A percentile compares a stretch with the other conserved stretches of the same genome.
Conservation (phyloP, 805 yeast species). For the Limtongozyma cylindracea region DNA sequence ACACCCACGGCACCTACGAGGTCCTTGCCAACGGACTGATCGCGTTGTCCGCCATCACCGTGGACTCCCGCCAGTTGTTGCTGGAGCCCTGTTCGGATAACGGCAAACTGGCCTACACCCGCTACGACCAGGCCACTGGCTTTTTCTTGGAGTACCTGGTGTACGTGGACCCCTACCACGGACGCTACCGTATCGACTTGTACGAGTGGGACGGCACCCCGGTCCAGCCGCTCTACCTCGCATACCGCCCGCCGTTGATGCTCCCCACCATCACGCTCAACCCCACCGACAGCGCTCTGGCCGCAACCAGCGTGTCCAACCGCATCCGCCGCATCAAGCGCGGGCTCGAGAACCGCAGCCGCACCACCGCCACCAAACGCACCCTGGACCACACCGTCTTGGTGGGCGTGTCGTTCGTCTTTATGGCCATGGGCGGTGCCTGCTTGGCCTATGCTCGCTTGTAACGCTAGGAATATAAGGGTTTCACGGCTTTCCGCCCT, state of each 20-base stretch:
- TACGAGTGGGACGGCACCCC: conserved; percentile 59
- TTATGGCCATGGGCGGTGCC: conserved; percentile 15
- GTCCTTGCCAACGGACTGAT: conserved; percentile 40
- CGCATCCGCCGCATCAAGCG: conserved; percentile 34
- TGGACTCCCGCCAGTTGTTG: conserved; percentile 82
- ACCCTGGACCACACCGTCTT: conserved; percentile 10
- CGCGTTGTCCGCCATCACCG: conserved; percentile 43
- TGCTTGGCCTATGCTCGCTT: conserved; percentile 9
- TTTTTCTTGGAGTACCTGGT: conserved; percentile 31
- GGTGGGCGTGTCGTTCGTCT: conserved; percentile 28
- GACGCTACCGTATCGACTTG: conserved; percentile 51
- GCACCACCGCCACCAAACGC: conserved; percentile 46
- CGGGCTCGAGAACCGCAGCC: conserved; percentile 45
- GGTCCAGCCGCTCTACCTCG: conserved; percentile 73
- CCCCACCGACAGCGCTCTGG: conserved; percentile 33
- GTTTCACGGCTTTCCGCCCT: too few species aligned
- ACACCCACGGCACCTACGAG: conserved; percentile 73
- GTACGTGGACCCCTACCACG: conserved; percentile 54
- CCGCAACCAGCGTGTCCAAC: conserved; percentile 7
- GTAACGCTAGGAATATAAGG: too few species aligned
- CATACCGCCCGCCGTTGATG: conserved; percentile 90
- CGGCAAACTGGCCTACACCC: conserved; percentile 23
- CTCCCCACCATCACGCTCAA: conserved; percentile 79
- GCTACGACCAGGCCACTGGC: conserved; percentile 52
- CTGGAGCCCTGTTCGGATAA: conserved; percentile 64